Conservation (phyloP, 208 protist species). For the Wallacemonas rigidus region DNA sequence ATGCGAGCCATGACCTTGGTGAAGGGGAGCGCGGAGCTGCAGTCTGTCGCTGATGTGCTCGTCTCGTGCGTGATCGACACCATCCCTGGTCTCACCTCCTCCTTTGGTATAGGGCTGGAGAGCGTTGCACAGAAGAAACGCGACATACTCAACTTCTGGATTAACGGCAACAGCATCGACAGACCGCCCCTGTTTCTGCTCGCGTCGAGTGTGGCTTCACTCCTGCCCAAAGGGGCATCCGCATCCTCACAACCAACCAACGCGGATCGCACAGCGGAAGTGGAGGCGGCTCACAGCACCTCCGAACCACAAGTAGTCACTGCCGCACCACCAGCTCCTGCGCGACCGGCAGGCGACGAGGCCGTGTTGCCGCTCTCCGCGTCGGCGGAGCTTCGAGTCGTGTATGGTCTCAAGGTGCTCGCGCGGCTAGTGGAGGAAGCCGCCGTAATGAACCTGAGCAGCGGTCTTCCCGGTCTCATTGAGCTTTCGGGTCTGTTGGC, state of each 20-base stretch:
- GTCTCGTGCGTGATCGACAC: conserved; percentile 6
- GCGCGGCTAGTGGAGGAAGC: conserved; percentile 32
- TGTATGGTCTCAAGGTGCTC: conserved; percentile 49
- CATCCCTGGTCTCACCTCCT: conserved; percentile 5
- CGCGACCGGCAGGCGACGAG: too few species aligned
- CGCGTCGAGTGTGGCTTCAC: conserved; percentile 23
- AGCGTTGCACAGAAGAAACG: conserved; percentile 5
- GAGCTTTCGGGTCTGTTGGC: conserved; percentile 31
- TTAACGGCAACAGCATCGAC: conserved; percentile 36
- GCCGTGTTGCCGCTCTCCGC: neutral
- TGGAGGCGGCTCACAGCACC: too few species aligned
- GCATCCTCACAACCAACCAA: too few species aligned
- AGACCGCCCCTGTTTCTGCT: conserved; percentile 43
- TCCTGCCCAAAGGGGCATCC: conserved; percentile 12
- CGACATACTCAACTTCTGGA: conserved; percentile 64
- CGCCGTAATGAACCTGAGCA: conserved; percentile 25
- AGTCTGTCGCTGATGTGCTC: conserved; percentile 44
- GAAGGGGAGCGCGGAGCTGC: conserved; percentile 33
- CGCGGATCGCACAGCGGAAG: too few species aligned
- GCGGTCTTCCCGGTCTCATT: conserved; percentile 29
- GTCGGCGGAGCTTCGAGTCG: conserved; percentile 37
- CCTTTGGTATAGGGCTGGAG: neutral
- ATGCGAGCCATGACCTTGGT: conserved; percentile 39
- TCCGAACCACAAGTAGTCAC: too few species aligned
- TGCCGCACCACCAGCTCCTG: too few species aligned